Evolutionary conservation across 805 yeast genomes (phyloP), one percentile per base, ranked within the genome.

Genomic region (Maudiozyma pseudohumilis): DNA sequence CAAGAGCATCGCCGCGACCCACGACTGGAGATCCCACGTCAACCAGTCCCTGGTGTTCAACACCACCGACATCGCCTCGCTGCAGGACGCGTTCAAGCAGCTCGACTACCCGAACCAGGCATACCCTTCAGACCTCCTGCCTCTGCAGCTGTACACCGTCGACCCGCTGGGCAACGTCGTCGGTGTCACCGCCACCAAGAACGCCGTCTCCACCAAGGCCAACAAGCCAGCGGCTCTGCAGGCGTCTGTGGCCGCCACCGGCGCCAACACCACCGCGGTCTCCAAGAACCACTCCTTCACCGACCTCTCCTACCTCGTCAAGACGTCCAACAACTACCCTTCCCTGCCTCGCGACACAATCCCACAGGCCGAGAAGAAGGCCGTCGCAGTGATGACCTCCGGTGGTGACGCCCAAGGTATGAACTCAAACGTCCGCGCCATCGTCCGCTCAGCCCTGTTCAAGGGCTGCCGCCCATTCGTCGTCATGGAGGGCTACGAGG

Each of bases 341-440:
- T 48, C 50, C 26, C 41, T 48, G 36, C 50, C 53, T 31, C 42
- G 36, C 13, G 28, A 37, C 19, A 35, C 40, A 26, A 22, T 12
- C 11, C 18, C 32, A 8, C 16, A 22, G 6, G 31, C 22, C 20
- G 36, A 34, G 17, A 44, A 41, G 32, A 62, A 70, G 60, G 66
- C 77, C 58, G 76, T 80, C 41, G 88, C 79, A 1, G 82, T 80
- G 12, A 79, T 80, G 85, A 80, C 87, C 1, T 77, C 85, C 1
- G 88, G 88, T 41, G 88, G 88, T 49, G 88, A 80, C 53, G 79
- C 86, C 21, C 88, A 82, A 7, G 88, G 88, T 46, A 80, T 80
- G 88, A 77, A 78, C 53, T 78, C 86, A 3, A 77, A 75, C 25
- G 87, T 80, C 18, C 63, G 87, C 43, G 84, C 86, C 3, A 80